These are phyloP conservation scores for Phallus indusiatus DNA, from an alignment of 768 basidiomycete species.

Conservation along the genomic window DNA sequence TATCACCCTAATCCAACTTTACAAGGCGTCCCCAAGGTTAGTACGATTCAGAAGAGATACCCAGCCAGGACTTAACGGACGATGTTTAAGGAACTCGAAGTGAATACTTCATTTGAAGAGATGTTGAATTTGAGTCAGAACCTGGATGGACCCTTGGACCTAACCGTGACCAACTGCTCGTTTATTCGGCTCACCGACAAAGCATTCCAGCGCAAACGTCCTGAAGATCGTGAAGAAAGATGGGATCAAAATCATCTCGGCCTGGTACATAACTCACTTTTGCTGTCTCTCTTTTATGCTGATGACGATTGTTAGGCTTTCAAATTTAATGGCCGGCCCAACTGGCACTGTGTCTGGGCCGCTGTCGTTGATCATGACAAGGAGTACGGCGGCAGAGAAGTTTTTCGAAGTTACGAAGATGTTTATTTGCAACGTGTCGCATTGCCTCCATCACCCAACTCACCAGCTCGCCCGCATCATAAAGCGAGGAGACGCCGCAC, in stretches of 20 bases:
- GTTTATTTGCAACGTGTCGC: constrained; percentile 33
- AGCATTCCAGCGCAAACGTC: constrained; percentile 37
- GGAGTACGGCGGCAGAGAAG: constrained; percentile 25
- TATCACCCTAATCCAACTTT: constrained; percentile 42
- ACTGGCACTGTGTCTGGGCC: constrained; percentile 63
- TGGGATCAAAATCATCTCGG: constrained; percentile 29
- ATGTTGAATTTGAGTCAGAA: constrained; percentile 28
- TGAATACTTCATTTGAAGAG: constrained; percentile 31
- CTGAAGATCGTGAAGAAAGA: constrained; percentile 16
- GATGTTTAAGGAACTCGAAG: constrained; percentile 34
- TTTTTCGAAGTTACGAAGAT: constrained; percentile 52
- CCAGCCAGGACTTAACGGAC: not conserved
- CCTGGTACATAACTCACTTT: not conserved
- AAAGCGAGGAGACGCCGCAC: not conserved
- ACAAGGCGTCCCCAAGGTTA: constrained; percentile 40
- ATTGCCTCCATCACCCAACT: constrained; percentile 3
- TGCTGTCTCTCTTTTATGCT: not conserved
- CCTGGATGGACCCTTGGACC: constrained; percentile 24
- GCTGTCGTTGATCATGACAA: constrained; percentile 43
- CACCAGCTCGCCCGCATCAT: not conserved
- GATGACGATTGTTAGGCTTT: constrained; percentile 24
- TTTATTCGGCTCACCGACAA: constrained; percentile 48
- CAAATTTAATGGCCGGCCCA: constrained; percentile 35
- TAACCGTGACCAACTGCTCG: constrained; percentile 43
- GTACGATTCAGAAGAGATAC: not conserved